These are phyloP conservation scores for Coelastrella sp. DNA, from an alignment of 139 green algal species.

Conservation along the genomic window DNA sequence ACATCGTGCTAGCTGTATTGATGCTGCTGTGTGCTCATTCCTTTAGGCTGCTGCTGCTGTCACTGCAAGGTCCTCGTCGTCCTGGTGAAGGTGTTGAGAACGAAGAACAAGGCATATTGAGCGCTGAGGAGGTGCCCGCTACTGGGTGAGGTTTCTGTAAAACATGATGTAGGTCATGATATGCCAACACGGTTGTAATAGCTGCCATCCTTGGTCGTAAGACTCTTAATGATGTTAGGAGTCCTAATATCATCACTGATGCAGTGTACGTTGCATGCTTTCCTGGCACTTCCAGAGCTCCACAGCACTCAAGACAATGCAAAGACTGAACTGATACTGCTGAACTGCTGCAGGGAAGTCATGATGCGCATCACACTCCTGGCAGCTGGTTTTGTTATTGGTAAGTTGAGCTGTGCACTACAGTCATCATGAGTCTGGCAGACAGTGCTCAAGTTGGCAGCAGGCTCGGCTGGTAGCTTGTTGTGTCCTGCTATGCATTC, in stretches of 20 bases:
- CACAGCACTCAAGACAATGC: no score
- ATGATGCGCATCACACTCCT: constrained; percentile 88
- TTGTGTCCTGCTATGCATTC: no score
- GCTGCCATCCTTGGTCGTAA: no score
- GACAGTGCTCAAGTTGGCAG: background rate
- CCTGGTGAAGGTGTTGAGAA: constrained; percentile 86
- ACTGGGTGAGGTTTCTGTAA: constrained; percentile 58
- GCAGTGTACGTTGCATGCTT: background rate
- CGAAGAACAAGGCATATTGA: constrained; percentile 85
- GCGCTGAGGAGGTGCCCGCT: constrained; percentile 55
- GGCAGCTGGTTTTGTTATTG: constrained; percentile 92
- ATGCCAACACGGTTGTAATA: no score
- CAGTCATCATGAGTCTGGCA: background rate
- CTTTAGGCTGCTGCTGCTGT: no score
- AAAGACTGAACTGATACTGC: constrained; percentile 1
- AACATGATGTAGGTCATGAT: background rate
- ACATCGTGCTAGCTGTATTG: no score
- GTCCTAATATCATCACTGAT: background rate
- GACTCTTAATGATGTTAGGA: no score
- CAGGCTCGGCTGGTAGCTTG: no score
- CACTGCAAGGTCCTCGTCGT: constrained; percentile 69
- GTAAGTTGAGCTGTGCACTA: constrained; percentile 45
- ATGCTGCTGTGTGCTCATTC: no score
- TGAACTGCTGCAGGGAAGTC: constrained; percentile 51
- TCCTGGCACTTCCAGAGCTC: no score